A percentile compares a stretch with the other conserved stretches of the same genome.
Conservation (phyloP, 495 filamentous ascomycete genomes). For the Glutinoglossum americanum region DNA sequence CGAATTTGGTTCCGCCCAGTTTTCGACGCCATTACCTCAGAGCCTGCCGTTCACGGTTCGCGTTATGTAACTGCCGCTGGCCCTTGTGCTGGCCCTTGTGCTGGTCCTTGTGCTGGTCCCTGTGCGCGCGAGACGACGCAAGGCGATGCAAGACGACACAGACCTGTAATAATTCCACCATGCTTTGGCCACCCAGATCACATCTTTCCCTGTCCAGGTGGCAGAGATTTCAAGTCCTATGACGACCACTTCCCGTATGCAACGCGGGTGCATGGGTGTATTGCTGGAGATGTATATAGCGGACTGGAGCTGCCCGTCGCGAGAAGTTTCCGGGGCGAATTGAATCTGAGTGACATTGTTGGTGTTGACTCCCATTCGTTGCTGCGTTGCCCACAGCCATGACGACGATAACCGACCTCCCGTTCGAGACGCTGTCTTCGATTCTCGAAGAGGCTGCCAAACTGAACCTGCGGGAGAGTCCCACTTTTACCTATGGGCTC, state of each 20-base stretch:
- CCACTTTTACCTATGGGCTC: constrained; percentile 28
- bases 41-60: background rate
- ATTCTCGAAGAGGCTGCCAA: constrained; percentile 27
- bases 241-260: background rate
- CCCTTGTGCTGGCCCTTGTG: background rate
- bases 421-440: constrained; percentile 27
- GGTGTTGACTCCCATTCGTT: background rate
- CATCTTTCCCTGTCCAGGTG: background rate
- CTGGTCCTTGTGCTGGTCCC: background rate
- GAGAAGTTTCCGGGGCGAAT: background rate
- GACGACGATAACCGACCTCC: constrained; percentile 12
- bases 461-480: constrained; percentile 20
- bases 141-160: background rate
- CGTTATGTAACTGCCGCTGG: background rate
- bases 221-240: background rate
- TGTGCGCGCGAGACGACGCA: no score
- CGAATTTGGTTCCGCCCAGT: background rate
- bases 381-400: background rate
- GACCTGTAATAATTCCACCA: background rate
- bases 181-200: background rate
- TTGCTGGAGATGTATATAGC: background rate
- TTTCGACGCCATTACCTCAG: background rate
- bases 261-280: background rate
- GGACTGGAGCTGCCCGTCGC: background rate
- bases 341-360: background rate